phyloP scores from a whole-genome alignment of 2,329 filamentous ascomycete genomes.

The Tolypocladium cylindrosporum region DNA sequence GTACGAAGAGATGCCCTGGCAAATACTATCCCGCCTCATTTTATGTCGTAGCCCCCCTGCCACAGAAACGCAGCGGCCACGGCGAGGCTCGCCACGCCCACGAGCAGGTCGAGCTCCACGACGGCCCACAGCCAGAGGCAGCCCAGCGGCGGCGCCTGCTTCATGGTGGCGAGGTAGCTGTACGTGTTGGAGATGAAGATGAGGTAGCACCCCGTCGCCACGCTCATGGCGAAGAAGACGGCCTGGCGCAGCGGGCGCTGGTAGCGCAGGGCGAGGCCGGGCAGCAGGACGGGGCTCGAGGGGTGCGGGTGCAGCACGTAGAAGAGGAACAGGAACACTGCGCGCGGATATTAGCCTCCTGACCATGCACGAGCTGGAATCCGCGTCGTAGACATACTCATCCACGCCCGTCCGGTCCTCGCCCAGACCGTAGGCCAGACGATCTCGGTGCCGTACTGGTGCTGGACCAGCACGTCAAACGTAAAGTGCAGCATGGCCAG shows the following conservation, averaged over 20 bases:
- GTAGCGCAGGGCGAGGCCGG: slow-evolving; percentile 33
- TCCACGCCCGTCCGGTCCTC: slow-evolving; percentile 42
- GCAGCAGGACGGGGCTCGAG: slow-evolving; percentile 38
- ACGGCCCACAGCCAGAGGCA: slow-evolving; percentile 92
- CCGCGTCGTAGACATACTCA: slow-evolving; percentile 26
- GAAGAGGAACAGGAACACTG: slow-evolving; percentile 46
- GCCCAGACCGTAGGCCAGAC: slow-evolving; percentile 44
- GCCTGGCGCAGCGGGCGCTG: slow-evolving; percentile 42
- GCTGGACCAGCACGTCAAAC: slow-evolving; percentile 68
- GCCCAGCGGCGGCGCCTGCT: slow-evolving; percentile 77
- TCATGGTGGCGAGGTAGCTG: slow-evolving; percentile 83
- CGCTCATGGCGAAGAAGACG: slow-evolving; percentile 54
- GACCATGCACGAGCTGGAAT: neutral
- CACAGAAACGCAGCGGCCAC: slow-evolving; percentile 35
- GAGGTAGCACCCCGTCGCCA: slow-evolving; percentile 63
- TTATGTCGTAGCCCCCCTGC: slow-evolving; percentile 37
- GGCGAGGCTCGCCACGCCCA: slow-evolving; percentile 47
- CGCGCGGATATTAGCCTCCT: neutral
- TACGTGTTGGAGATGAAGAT: slow-evolving; percentile 71
- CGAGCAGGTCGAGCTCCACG: slow-evolving; percentile 67
- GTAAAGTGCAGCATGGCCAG: slow-evolving; percentile 67
- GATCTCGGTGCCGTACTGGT: slow-evolving; percentile 64
- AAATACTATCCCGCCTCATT: slow-evolving; percentile 1
- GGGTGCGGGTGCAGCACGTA: slow-evolving; percentile 46
- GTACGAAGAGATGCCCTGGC: slow-evolving; percentile 2